Evolutionary conservation across 169 alveolate genomes (phyloP), one percentile per base, ranked within the genome.

Genomic region (Fabrea salina): DNA sequence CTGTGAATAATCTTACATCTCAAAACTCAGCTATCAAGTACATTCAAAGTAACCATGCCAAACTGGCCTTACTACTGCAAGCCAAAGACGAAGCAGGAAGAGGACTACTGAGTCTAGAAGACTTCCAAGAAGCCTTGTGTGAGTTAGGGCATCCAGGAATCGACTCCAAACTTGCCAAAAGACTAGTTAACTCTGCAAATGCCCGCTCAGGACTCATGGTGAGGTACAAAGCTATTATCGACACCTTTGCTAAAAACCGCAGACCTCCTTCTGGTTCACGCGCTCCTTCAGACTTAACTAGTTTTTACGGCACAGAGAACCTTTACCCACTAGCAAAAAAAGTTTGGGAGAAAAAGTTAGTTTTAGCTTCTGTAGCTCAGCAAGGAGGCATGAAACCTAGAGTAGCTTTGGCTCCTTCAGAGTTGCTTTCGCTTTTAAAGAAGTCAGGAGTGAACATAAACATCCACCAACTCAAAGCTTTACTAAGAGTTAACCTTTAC

Each of bases 401-500:
- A 37, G 22, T 68, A 19, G 35, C 40, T 8, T 25, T 68, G n/a
- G 30, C 19, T 13, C 78, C 78, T 30, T 43, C 64, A 1, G 64
- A 68, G 4, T 30, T 68, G 2, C 66, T 68, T 11, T 37, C 37
- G 1, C 7, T 68, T 25, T 43, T 68, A 8, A 68, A 68, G 44
- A 16, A 30, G 2, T 19, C 50, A n/a, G 78, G 78, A n/a, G 37
- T 68, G 16, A 1, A 13, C 25, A 19, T 43, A 16, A 68, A 68
- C 30, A 68, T 68, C 66, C 78, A 68, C 30, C 61, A 68, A 44
- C 66, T 68, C 7, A 68, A 68, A 68, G 78, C 78, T 25, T 22
- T 68, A 16, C 66, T 68, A 44, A 2, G 30, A 40, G 19, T 41
- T 8, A 13, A 16, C 8, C 27, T 25, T 3, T 13, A 8, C 8